A percentile compares a stretch with the other conserved stretches of the same genome.
Conservation (phyloP, 495 filamentous ascomycete species). For the Podospora conica region DNA sequence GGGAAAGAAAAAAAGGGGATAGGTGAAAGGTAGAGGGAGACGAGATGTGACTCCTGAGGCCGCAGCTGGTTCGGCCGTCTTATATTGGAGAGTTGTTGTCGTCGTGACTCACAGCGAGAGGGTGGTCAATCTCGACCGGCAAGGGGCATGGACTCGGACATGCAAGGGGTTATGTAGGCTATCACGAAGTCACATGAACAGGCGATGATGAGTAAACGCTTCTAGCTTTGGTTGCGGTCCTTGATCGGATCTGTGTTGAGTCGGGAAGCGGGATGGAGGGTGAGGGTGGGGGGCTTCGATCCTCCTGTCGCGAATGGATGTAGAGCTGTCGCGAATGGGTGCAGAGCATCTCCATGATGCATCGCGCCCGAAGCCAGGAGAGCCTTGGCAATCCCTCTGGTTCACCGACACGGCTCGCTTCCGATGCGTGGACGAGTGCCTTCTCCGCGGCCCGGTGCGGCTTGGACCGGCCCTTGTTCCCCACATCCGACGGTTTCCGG, state of each 20-base stretch:
- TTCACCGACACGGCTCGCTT: neutral
- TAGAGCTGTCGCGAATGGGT: neutral
- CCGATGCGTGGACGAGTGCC: neutral
- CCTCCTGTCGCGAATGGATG: neutral
- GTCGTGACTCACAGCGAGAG: neutral
- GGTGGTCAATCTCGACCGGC: neutral
- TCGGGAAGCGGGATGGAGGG: neutral
- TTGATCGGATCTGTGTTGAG: neutral
- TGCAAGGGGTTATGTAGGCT: neutral
- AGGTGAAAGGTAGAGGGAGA: neutral
- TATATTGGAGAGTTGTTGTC: neutral
- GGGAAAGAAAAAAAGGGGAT: neutral
- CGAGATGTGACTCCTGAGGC: neutral
- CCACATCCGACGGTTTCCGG: conserved; percentile 2
- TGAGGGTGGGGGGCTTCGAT: neutral
- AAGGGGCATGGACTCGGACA: neutral
- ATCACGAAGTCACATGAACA: conserved; percentile 24
- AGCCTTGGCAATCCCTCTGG: neutral
- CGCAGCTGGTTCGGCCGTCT: neutral
- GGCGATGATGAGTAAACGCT: conserved; percentile 1
- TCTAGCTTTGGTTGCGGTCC: neutral
- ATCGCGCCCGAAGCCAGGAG: neutral
- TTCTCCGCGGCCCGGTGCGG: neutral
- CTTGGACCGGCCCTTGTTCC: neutral
- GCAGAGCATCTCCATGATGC: neutral